A percentile compares a stretch with the other conserved stretches of the same genome.
These are phyloP conservation scores for Nicotiana attenuata DNA, from an alignment of 257 asterid genomes.

Conservation along the genomic window DNA sequence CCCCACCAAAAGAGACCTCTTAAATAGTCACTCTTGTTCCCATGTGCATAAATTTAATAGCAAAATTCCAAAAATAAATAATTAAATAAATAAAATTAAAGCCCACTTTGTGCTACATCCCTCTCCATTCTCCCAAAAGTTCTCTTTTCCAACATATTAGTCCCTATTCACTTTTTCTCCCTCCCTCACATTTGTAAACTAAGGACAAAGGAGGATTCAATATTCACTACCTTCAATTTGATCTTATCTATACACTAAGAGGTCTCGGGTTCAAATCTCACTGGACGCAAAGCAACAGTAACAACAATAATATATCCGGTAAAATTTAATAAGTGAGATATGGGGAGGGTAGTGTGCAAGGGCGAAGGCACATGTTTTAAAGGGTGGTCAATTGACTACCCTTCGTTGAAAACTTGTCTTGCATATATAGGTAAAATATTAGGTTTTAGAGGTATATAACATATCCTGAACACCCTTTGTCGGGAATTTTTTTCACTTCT, in stretches of 20 bases:
- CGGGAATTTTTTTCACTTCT: too few relatives aligned
- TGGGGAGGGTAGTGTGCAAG: too few relatives aligned
- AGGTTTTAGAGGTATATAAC: too few relatives aligned
- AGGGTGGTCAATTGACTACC: too few relatives aligned
- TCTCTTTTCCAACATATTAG: background rate
- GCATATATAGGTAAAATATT: too few relatives aligned
- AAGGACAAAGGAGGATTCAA: background rate
- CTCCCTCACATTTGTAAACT: background rate
- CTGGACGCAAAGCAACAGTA: too few relatives aligned
- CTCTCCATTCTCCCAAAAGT: background rate
- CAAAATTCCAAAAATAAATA: constrained; percentile 28
- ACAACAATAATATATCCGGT: too few relatives aligned
- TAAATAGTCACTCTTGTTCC: constrained; percentile 35
- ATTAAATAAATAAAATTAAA: background rate
- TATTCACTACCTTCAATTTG: background rate
- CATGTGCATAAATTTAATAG: constrained; percentile 48
- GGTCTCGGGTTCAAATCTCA: too few relatives aligned
- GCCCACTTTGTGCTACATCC: constrained; percentile 11
- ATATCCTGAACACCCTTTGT: too few relatives aligned
- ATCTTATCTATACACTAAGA: background rate
- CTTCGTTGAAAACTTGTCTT: too few relatives aligned
- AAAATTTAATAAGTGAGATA: too few relatives aligned
- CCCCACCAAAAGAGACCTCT: constrained; percentile 39
- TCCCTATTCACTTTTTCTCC: background rate
- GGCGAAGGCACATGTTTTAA: too few relatives aligned